A percentile compares a stretch with the other conserved stretches of the same genome.
Evolutionary conservation across 768 basidiomycete genomes (phyloP).

Genomic region (Serendipita sp.): DNA sequence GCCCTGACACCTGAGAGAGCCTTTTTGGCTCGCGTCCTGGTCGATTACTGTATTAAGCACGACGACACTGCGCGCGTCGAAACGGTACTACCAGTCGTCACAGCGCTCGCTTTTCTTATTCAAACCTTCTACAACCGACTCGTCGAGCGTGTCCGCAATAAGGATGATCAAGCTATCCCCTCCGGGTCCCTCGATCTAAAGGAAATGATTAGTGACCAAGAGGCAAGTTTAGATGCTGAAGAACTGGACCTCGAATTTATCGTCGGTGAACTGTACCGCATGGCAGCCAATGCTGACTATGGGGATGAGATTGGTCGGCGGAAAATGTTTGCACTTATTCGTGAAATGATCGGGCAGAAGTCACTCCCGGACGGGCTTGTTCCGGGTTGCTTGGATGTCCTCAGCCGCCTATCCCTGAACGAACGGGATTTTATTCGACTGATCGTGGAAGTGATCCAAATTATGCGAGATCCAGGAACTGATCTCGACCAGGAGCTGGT

Average conservation of each 20-base stretch:
- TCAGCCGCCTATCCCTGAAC: constrained; percentile 49
- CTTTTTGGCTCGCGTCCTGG: constrained; percentile 70
- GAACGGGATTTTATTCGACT: constrained; percentile 79
- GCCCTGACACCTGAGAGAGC: constrained; percentile 55
- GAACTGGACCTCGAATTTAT: constrained; percentile 43
- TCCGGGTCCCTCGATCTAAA: constrained; percentile 14
- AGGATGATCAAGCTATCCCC: constrained; percentile 18
- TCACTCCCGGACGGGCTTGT: constrained; percentile 53
- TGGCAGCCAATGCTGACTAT: constrained; percentile 74
- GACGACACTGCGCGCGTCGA: constrained; percentile 51
- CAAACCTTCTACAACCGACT: constrained; percentile 55
- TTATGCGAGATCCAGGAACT: constrained; percentile 42
- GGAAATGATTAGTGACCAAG: constrained; percentile 14
- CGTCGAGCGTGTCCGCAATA: constrained; percentile 25
- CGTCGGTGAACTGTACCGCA: constrained; percentile 62
- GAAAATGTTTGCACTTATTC: constrained; percentile 74
- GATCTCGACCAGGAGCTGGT: constrained; percentile 26
- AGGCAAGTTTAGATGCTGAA: constrained; percentile 29
- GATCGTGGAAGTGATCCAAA: constrained; percentile 76
- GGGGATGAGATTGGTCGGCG: constrained; percentile 81
- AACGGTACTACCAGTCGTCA: constrained; percentile 65
- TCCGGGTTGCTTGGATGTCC: constrained; percentile 64
- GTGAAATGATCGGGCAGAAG: constrained; percentile 65
- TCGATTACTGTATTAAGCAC: constrained; percentile 51
- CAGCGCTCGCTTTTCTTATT: constrained; percentile 59